Conservation (phyloP, 2,329 filamentous ascomycete species). For the Colletotrichum gloeosporioides region DNA sequence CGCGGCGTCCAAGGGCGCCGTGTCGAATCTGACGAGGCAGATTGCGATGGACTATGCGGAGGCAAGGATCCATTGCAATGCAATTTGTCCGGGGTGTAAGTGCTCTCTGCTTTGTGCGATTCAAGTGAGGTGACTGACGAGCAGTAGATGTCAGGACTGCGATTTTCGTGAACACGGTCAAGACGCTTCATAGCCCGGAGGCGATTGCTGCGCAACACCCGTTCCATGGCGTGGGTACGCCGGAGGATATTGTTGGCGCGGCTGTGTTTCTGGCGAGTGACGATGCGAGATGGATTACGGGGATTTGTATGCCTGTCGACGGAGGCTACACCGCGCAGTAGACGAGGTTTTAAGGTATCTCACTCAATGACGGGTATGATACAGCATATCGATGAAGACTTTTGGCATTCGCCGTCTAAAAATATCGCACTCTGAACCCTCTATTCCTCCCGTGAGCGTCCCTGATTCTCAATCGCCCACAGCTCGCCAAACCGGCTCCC, state of each 20-base stretch:
- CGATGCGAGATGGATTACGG: not conserved
- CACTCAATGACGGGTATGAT: too few species aligned
- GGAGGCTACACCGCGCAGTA: not conserved
- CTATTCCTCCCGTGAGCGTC: not conserved
- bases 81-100: constrained; percentile 55
- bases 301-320: not conserved
- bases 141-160: not conserved
- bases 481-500: constrained; percentile 35
- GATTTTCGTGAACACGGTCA: not conserved
- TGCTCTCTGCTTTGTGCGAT: not conserved
- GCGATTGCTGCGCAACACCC: not conserved
- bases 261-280: not conserved
- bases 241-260: not conserved
- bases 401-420: not conserved
- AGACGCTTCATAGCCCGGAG: not conserved
- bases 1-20: constrained; percentile 53
- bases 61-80: constrained; percentile 56
- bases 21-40: constrained; percentile 52
- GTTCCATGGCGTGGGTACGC: not conserved
- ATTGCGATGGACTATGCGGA: constrained; percentile 55
- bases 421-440: not conserved
- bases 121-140: not conserved
- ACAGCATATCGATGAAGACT: accelerated
- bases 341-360: too few species aligned
- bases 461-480: constrained; percentile 30